Base-by-base conservation (phyloP, 345 rosid genomes). In the Kernera saxatilis region DNA sequence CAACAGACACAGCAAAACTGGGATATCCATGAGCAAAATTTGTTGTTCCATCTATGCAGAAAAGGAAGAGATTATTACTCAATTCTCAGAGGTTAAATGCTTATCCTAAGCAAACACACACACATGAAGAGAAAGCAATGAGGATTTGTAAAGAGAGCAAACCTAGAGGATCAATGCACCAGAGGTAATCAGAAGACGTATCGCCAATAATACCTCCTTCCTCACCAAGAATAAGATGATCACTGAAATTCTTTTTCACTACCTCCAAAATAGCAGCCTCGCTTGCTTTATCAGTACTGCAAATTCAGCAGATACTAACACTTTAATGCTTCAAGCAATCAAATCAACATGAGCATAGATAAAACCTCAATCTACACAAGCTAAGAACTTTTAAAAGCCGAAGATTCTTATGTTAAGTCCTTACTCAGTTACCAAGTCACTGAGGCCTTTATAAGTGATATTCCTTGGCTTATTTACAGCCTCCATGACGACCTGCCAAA, bases 151-250 rank as follows among this genome's bases (percentile, higher is more conserved):
- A 66, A 73, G 72, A 71, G 14, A 74, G 35, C 79, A 73, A 69
- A 93, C 98, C 98, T 80, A 93, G 82, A 50, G 98, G 98, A 78
- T 93, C 96, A 64, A 93, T 87, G 76, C 98, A 93, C 98, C 98
- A 93, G 13, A 93, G 88, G 80, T 93, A 93, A 74, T 85, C 98
- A 25, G 98, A 93, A 29, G 84, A 73, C 1, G 92, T 41, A 77
- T 93, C 88, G 30, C 98, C 97, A 15, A 85, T 83, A 9, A 91
- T 68, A 72, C 97, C 98, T 55, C 97, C 97, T 82, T 93, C 97
- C 77, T 93, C 98, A 41, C 98, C 98, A 75, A 93, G 86, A 68
- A 93, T 91, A 45, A 93, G 94, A 68, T 93, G 98, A 79, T 91
- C 90, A 62, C 79, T 83, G 45, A 88, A 93, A 79, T 79, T 87